phyloP scores from a whole-genome alignment of 116 monocot genomes.

The Phalaenopsis hybrid region DNA sequence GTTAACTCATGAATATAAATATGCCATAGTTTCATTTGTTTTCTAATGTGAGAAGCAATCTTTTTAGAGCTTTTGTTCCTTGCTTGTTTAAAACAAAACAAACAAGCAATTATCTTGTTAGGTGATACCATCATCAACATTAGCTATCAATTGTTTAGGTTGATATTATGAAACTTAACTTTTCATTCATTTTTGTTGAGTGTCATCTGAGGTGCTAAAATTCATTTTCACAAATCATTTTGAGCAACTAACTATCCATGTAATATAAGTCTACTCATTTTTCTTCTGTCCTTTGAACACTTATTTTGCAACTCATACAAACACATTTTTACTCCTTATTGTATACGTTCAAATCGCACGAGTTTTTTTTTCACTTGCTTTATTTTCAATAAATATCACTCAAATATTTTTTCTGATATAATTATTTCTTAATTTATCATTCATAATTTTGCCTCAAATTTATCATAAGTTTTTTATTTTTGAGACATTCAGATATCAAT shows the following conservation, averaged over 20 bases:
- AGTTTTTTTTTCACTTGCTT: neutral
- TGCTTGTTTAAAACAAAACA: too few species aligned
- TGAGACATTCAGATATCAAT: neutral
- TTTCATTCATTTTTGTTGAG: neutral
- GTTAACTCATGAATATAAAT: neutral
- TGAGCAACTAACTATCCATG: neutral
- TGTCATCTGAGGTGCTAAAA: neutral
- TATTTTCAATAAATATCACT: neutral
- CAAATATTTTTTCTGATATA: neutral
- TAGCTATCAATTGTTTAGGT: neutral
- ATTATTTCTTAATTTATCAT: neutral
- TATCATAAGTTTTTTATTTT: neutral
- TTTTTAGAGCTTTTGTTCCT: too few species aligned
- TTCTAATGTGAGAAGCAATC: neutral
- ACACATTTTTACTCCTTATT: neutral
- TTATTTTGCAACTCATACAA: neutral
- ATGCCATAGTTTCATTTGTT: neutral
- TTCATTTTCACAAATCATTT: neutral
- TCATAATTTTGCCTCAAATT: neutral
- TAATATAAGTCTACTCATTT: neutral
- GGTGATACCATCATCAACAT: too few species aligned
- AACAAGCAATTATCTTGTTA: too few species aligned
- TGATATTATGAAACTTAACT: neutral
- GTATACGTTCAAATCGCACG: neutral
- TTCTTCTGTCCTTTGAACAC: neutral